Base-by-base conservation (phyloP, 148 eudicot genomes). In the Fallopia convolvulus region DNA sequence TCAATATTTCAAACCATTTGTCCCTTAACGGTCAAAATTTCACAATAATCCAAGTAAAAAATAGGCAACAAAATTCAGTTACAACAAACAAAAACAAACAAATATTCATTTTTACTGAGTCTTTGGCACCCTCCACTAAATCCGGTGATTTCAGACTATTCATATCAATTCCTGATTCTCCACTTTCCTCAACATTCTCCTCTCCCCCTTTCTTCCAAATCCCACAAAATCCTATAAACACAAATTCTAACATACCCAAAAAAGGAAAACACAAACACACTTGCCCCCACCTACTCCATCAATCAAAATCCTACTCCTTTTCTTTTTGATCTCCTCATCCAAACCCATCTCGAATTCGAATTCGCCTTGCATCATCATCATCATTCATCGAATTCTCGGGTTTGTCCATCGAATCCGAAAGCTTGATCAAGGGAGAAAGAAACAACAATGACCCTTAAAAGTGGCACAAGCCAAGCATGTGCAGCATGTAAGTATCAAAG, bases 401-500 rank as follows among this genome's bases (percentile, higher is more conserved):
- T 65, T 32, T 23, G 41, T 65, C 18, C 42, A 9, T 40, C 40
- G 47, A 44, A 52, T 1, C n/a, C 2, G 47, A 44, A 44, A 44
- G 7, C 47, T 42, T 42, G 46, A 42, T 42, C 46, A 42, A 3
- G 32, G 6, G n/a, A n/a, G n/a, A n/a, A n/a, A 65, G 32, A 14
- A 42, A 39, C 23, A 72, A 79, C 70, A 77, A 93, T 94, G 98
- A 94, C 98, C 86, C 87, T 94, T 40, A 92, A 92, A 78, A 90
- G 95, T 46, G 91, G 91, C 81, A 87, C 90, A 72, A 90, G 88
- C 85, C 93, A 89, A 72, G 98, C 98, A 9, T 94, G 98, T 72
- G 98, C 98, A 12, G 98, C 93, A 0, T 94, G 98, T 85, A 94
- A 90, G 63, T 92, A 88, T 79, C 98, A 89, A 41, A 76, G 97